These are phyloP conservation scores for Ampelocalamus luodianensis DNA, from an alignment of 176 grass and related monocot genomes.

Conservation along the genomic window DNA sequence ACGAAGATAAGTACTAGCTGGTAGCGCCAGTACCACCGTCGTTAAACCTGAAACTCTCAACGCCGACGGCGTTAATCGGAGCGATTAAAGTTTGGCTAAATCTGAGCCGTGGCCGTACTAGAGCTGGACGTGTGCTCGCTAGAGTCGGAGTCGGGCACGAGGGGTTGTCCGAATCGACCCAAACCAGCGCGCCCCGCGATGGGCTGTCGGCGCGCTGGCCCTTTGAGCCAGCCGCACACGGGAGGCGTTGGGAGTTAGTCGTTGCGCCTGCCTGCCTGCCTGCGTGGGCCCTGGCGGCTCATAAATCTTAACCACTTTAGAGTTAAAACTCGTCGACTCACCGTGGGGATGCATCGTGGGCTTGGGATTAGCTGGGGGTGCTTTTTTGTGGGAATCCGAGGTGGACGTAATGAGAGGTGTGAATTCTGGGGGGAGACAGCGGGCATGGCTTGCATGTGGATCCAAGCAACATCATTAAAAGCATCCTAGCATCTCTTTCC, in stretches of 20 bases:
- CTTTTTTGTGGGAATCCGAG: slow-evolving; percentile 35
- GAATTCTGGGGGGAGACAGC: not conserved
- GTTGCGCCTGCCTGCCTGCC: not conserved
- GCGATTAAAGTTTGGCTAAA: not conserved
- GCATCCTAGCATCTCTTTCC: not conserved
- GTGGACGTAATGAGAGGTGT: not conserved
- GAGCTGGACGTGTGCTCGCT: slow-evolving; percentile 11
- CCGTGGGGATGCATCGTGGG: too few species aligned
- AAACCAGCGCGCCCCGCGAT: slow-evolving; percentile 27
- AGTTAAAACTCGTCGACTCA: not conserved
- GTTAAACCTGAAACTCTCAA: not conserved
- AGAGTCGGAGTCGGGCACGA: not conserved
- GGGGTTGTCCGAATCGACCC: not conserved
- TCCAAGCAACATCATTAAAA: slow-evolving; percentile 22
- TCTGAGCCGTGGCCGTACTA: not conserved
- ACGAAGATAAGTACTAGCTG: too few species aligned
- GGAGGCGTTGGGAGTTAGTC: not conserved
- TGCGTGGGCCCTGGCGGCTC: too few species aligned
- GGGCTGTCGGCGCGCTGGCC: slow-evolving; percentile 15
- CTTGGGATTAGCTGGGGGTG: too few species aligned
- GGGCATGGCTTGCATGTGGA: slow-evolving; percentile 39
- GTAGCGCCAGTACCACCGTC: too few species aligned
- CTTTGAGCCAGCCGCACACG: not conserved
- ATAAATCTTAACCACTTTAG: not conserved
- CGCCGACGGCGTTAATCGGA: not conserved